A percentile compares a stretch with the other conserved stretches of the same genome.
Conservation (phyloP, 2,329 filamentous ascomycete genomes). For the Malbranchea cinnamomea region DNA sequence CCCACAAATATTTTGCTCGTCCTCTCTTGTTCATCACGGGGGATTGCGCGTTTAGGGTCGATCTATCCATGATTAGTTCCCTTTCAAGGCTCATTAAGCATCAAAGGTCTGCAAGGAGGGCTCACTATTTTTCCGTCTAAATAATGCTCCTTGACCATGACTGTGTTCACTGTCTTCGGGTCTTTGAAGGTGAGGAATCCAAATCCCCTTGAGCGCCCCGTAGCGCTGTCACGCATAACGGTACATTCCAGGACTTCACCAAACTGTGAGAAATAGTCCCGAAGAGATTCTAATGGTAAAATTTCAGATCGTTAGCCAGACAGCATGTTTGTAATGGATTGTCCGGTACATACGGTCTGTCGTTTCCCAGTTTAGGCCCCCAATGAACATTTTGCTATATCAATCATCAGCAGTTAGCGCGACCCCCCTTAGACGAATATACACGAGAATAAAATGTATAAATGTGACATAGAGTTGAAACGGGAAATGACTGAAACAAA, state of each 20-base stretch:
- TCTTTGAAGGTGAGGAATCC: constrained; percentile 97
- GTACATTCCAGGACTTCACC: constrained; percentile 96
- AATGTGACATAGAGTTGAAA: too few species aligned
- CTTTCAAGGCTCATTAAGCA: constrained; percentile 5
- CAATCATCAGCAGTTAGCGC: too few species aligned
- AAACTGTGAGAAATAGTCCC: constrained; percentile 95
- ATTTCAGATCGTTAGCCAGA: constrained; percentile 12
- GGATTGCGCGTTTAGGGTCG: constrained; percentile 93
- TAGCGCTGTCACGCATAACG: constrained; percentile 95
- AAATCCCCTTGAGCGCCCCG: constrained; percentile 85
- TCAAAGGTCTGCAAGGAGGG: constrained; percentile 8
- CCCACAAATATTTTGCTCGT: constrained; percentile 98
- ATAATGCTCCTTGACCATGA: constrained; percentile 99
- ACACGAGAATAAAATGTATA: too few species aligned
- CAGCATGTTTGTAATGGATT: constrained; percentile 4
- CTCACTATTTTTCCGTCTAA: constrained; percentile 93
- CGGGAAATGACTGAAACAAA: too few species aligned
- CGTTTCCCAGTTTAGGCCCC: constrained; percentile 96
- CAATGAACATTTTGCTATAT: constrained; percentile 97
- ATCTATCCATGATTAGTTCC: constrained; percentile 44
- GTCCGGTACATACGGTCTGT: constrained; percentile 65
- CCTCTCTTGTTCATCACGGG: constrained; percentile 92
- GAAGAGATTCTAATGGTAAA: constrained; percentile 60
- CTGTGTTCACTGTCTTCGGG: constrained; percentile 92
- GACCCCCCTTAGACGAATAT: too few species aligned